These are phyloP conservation scores for Zoysia pacifica DNA, from an alignment of 176 grass and related monocot species.

Conservation along the genomic window DNA sequence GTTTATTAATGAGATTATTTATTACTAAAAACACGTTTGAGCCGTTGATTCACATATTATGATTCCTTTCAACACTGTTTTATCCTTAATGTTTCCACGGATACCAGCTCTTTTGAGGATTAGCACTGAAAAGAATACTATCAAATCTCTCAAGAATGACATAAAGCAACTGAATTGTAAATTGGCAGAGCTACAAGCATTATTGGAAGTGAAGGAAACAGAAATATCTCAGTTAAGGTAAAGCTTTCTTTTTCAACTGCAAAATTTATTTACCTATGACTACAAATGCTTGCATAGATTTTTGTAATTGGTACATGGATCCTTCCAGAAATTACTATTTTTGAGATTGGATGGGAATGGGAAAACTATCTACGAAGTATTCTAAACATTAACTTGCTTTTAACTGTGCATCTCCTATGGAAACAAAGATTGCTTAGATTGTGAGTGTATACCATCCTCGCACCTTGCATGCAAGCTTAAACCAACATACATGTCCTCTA, in stretches of 20 bases:
- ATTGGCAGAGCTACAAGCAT: constrained; percentile 84
- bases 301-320: constrained; percentile 3
- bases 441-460: neutral
- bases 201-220: constrained; percentile 79
- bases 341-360: constrained; percentile 3
- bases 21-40: neutral
- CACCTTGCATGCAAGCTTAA: neutral
- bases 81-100: constrained; percentile 76
- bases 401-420: neutral
- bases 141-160: constrained; percentile 82
- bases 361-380: neutral
- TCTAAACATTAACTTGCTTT: constrained; percentile 24
- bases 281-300: neutral
- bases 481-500: neutral
- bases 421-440: constrained; percentile 24
- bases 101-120: constrained; percentile 86
- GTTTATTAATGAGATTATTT: constrained; percentile 22
- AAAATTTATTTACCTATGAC: neutral
- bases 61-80: constrained; percentile 32
- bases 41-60: constrained; percentile 10
- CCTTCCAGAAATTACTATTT: constrained; percentile 19
- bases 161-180: constrained; percentile 93
- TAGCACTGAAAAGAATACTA: constrained; percentile 85
- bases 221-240: constrained; percentile 80
- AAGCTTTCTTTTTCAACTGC: constrained; percentile 29